phyloP scores from a whole-genome alignment of 768 basidiomycete genomes.

The Butyriboletus loyo region DNA sequence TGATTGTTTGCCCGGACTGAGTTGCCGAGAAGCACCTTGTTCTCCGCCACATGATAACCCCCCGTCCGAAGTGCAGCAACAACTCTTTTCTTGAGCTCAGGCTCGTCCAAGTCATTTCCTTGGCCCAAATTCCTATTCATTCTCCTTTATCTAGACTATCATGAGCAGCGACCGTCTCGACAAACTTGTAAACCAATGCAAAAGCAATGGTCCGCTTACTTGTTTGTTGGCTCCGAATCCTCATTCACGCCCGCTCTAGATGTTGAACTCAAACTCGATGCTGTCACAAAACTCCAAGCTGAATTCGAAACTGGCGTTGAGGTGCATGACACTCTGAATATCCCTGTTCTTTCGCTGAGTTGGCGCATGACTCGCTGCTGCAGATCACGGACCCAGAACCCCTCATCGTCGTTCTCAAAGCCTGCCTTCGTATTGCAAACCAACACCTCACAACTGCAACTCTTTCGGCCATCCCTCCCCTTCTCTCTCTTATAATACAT shows the following conservation, averaged over 20 bases:
- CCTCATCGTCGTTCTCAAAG: conserved; percentile 65
- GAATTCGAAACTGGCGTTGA: conserved; percentile 71
- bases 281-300: conserved; percentile 70
- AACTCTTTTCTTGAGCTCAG: conserved; percentile 20
- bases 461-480: conserved; percentile 61
- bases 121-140: conserved; percentile 8
- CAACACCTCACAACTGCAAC: conserved; percentile 79
- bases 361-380: conserved; percentile 7
- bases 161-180: conserved; percentile 60
- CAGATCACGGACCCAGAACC: conserved; percentile 74
- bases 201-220: conserved; percentile 51
- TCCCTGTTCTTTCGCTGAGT: conserved; percentile 13
- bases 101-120: conserved; percentile 17
- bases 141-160: conserved; percentile 22
- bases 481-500: conserved; percentile 61
- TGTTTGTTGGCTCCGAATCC: conserved; percentile 4
- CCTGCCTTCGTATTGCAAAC: conserved; percentile 76
- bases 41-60: conserved; percentile 21
- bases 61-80: conserved; percentile 9
- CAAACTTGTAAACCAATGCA: conserved; percentile 62
- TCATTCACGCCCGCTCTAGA: conserved; percentile 42
- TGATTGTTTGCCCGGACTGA: neutral
- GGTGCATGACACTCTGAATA: conserved; percentile 39
- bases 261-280: conserved; percentile 78
- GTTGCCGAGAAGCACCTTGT: conserved; percentile 9